A percentile compares a stretch with the other conserved stretches of the same genome.
phyloP scores from a whole-genome alignment of 2,329 filamentous ascomycete genomes.

The Sordariomycetes sp. region DNA sequence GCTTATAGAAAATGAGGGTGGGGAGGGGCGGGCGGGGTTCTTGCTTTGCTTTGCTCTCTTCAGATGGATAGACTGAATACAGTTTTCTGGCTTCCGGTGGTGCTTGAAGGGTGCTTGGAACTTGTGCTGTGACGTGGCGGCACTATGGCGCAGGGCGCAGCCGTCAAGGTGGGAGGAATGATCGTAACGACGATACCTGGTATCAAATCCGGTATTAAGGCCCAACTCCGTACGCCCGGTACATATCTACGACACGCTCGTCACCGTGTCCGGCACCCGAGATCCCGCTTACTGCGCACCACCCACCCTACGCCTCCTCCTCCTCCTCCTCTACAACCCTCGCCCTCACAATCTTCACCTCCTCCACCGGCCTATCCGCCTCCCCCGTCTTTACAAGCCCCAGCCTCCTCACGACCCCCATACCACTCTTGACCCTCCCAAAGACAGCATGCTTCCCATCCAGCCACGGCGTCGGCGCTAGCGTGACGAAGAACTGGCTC shows the following conservation, averaged over 20 bases:
- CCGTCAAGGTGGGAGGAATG: neutral
- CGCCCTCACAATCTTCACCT: slow-evolving; percentile 68
- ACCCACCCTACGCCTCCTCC: slow-evolving; percentile 20
- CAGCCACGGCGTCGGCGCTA: slow-evolving; percentile 89
- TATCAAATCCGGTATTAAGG: neutral
- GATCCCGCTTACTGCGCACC: neutral
- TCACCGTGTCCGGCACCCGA: neutral
- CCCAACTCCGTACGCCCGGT: neutral
- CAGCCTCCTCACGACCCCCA: slow-evolving; percentile 77
- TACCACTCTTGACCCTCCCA: slow-evolving; percentile 72
- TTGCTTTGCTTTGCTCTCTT: neutral
- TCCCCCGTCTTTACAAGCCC: slow-evolving; percentile 71
- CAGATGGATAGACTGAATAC: neutral
- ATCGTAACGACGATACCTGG: neutral
- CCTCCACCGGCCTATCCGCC: slow-evolving; percentile 70
- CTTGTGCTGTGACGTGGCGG: neutral
- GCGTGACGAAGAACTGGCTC: slow-evolving; percentile 89
- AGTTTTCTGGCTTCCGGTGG: neutral
- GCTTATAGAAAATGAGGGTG: slow-evolving; percentile 1
- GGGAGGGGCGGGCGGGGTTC: neutral
- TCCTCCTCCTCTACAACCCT: slow-evolving; percentile 51
- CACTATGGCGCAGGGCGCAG: neutral
- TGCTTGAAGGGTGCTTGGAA: neutral
- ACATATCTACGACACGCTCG: neutral
- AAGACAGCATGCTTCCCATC: slow-evolving; percentile 98